Conservation (phyloP, 2,329 filamentous ascomycete genomes). For the Tolypocladium sp. region DNA sequence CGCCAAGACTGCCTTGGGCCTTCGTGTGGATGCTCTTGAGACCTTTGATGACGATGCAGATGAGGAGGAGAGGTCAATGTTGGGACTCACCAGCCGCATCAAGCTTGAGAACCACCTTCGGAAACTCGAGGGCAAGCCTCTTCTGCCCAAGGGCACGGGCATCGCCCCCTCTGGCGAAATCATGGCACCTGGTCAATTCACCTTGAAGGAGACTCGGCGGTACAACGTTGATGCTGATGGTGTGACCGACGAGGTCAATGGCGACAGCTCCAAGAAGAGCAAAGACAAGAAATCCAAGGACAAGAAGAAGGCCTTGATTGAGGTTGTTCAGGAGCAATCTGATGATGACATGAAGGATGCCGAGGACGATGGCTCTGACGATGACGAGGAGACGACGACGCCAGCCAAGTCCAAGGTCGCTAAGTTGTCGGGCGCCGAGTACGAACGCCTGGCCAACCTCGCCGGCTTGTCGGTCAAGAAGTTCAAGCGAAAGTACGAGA, state of each 20-base stretch:
- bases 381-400: slow-evolving; percentile 20
- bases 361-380: slow-evolving; percentile 27
- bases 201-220: slow-evolving; percentile 83
- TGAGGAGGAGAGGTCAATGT: slow-evolving; percentile 78
- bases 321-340: slow-evolving; percentile 29
- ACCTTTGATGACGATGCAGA: slow-evolving; percentile 57
- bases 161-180: slow-evolving; percentile 65
- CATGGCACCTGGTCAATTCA: slow-evolving; percentile 65
- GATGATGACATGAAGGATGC: slow-evolving; percentile 36
- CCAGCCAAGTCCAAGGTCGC: slow-evolving; percentile 24
- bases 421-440: slow-evolving; percentile 47
- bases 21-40: slow-evolving; percentile 75
- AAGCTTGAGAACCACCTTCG: slow-evolving; percentile 70
- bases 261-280: slow-evolving; percentile 24
- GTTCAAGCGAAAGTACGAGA: slow-evolving; percentile 70
- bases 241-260: slow-evolving; percentile 50
- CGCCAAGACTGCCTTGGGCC: slow-evolving; percentile 84
- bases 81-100: slow-evolving; percentile 64
- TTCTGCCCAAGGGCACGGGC: slow-evolving; percentile 65
- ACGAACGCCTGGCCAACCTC: slow-evolving; percentile 51
- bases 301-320: slow-evolving; percentile 33
- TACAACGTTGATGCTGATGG: slow-evolving; percentile 95
- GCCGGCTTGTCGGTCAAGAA: slow-evolving; percentile 65
- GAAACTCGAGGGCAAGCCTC: slow-evolving; percentile 80
- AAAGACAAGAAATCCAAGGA: slow-evolving; percentile 33